Conservation (phyloP, 768 basidiomycete genomes). For the Russula virescens region DNA sequence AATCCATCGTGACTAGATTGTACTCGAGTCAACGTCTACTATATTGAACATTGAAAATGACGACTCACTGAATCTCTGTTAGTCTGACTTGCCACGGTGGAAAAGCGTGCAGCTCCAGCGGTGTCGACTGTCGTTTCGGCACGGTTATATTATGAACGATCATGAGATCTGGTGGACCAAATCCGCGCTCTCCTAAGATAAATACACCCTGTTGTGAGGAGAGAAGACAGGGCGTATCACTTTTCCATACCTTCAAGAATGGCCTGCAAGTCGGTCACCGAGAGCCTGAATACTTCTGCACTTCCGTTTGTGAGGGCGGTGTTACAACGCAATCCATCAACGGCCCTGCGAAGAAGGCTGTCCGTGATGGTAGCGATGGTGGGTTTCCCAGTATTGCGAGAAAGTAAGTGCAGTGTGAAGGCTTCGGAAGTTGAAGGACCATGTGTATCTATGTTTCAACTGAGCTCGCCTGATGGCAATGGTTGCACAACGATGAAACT, state of each 20-base stretch:
- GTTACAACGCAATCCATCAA: neutral
- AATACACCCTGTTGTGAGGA: slow-evolving; percentile 7
- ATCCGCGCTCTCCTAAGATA: slow-evolving; percentile 42
- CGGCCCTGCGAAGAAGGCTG: slow-evolving; percentile 11
- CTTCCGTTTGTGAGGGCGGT: slow-evolving; percentile 4
- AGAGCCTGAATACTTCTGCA: slow-evolving; percentile 39
- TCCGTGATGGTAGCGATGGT: slow-evolving; percentile 21
- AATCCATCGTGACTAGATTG: slow-evolving; percentile 25
- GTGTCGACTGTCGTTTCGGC: slow-evolving; percentile 34
- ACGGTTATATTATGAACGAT: slow-evolving; percentile 58
- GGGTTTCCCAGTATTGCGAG: slow-evolving; percentile 23
- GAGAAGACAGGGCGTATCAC: neutral
- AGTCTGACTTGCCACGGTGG: slow-evolving; percentile 84
- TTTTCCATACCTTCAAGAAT: slow-evolving; percentile 51
- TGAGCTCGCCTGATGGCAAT: neutral
- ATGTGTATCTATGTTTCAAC: neutral
- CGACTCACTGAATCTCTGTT: slow-evolving; percentile 70
- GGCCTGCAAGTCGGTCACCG: slow-evolving; percentile 34
- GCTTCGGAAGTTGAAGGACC: neutral
- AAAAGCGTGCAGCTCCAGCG: slow-evolving; percentile 66
- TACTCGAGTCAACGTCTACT: neutral
- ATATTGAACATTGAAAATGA: neutral
- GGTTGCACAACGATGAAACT: neutral
- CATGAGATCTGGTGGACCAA: slow-evolving; percentile 70
- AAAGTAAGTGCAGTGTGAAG: slow-evolving; percentile 20